A percentile compares a stretch with the other conserved stretches of the same genome.
Evolutionary conservation across 768 basidiomycete genomes (phyloP).

Genomic region (Austroboletus eburneus): DNA sequence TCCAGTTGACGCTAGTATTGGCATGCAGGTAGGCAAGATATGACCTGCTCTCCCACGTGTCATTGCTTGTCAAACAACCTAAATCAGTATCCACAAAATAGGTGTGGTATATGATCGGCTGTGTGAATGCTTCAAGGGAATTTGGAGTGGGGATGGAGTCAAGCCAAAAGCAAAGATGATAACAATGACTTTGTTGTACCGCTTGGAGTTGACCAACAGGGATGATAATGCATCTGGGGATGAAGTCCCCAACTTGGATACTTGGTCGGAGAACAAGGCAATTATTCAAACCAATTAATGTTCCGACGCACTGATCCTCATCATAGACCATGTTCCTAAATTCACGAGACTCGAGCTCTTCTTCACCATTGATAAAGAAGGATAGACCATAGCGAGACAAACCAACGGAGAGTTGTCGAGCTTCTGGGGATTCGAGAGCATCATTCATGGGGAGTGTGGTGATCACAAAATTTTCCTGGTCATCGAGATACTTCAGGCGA

Average conservation of each 20-base stretch:
- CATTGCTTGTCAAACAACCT: background rate
- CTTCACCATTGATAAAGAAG: background rate
- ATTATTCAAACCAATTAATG: background rate
- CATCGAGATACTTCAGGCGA: constrained; percentile 1
- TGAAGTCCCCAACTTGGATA: background rate
- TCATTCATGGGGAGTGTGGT: constrained; percentile 2
- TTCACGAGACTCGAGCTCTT: background rate
- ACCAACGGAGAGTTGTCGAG: background rate
- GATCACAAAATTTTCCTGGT: constrained; percentile 4
- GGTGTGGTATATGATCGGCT: background rate
- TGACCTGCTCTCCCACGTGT: background rate
- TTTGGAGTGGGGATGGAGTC: background rate
- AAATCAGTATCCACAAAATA: background rate
- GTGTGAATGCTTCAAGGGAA: background rate
- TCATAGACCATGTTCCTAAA: background rate
- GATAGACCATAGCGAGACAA: background rate
- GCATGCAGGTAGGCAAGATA: constrained; percentile 41
- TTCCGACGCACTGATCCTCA: background rate
- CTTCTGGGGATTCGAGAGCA: background rate
- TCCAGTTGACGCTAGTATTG: constrained; percentile 29
- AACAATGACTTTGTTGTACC: too few species aligned
- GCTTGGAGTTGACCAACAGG: constrained; percentile 25
- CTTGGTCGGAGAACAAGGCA: background rate
- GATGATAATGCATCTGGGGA: constrained; percentile 9
- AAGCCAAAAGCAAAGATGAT: background rate